Conservation (phyloP, 768 basidiomycete genomes). For the Ramaria rubella region DNA sequence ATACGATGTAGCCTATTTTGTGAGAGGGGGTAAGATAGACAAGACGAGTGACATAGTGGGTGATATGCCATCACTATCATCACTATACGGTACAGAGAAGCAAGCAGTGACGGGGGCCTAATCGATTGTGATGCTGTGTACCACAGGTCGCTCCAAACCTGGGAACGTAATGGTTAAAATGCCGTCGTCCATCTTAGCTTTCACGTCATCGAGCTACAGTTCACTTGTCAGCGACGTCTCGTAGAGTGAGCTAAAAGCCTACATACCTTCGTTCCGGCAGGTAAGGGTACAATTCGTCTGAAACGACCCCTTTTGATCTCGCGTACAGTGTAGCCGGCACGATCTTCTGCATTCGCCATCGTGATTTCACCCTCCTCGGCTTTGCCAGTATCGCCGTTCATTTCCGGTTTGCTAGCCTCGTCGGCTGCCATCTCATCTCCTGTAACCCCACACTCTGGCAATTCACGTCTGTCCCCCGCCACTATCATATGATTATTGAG, state of each 20-base stretch:
- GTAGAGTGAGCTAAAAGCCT: neutral
- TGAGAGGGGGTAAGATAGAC: no score
- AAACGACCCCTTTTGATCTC: slow-evolving; percentile 20
- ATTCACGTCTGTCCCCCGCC: slow-evolving; percentile 37
- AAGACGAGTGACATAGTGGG: no score
- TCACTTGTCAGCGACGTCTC: neutral
- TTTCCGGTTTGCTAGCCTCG: neutral
- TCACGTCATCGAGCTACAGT: slow-evolving; percentile 16
- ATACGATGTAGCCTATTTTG: no score
- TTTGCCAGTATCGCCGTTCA: neutral
- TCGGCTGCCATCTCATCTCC: slow-evolving; percentile 22
- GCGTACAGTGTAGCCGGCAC: slow-evolving; percentile 28
- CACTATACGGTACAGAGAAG: no score
- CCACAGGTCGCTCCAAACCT: neutral
- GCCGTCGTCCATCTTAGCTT: slow-evolving; percentile 14
- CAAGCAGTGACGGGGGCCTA: no score
- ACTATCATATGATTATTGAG: slow-evolving; percentile 44
- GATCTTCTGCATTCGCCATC: neutral
- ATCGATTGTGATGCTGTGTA: neutral
- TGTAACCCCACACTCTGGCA: slow-evolving; percentile 16
- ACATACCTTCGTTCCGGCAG: slow-evolving; percentile 11
- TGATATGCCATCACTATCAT: no score
- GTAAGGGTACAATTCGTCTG: slow-evolving; percentile 5
- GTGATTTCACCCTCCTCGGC: neutral
- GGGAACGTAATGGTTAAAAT: slow-evolving; percentile 17